Evolutionary conservation across 2,329 filamentous ascomycete genomes (phyloP).

Genomic region (Bertia moriformis): DNA sequence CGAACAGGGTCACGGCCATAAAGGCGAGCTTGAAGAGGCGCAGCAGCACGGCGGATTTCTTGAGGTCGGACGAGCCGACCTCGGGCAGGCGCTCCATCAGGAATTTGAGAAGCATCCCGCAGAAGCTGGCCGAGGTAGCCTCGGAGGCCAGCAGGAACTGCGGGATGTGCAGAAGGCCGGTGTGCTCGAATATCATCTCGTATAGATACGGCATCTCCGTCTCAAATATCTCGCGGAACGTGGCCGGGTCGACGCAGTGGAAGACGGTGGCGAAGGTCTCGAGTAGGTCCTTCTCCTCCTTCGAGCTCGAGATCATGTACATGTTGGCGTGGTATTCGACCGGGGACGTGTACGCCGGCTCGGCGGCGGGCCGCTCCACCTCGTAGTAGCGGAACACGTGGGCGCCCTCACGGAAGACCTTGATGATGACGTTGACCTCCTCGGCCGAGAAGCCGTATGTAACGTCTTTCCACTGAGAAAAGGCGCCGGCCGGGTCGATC

Average conservation of each 20-base stretch:
- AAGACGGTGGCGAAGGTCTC: slow-evolving; percentile 98
- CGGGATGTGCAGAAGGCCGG: slow-evolving; percentile 80
- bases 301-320: slow-evolving; percentile 83
- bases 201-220: slow-evolving; percentile 93
- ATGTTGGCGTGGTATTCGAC: slow-evolving; percentile 89
- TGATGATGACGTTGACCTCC: slow-evolving; percentile 90
- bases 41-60: slow-evolving; percentile 81
- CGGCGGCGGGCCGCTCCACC: slow-evolving; percentile 62
- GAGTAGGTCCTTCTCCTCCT: slow-evolving; percentile 92
- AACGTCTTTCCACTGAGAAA: slow-evolving; percentile 85
- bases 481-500: slow-evolving; percentile 66
- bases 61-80: slow-evolving; percentile 80
- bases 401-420: slow-evolving; percentile 89
- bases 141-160: slow-evolving; percentile 97
- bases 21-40: slow-evolving; percentile 95
- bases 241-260: slow-evolving; percentile 93
- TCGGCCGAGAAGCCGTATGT: slow-evolving; percentile 94
- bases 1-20: slow-evolving; percentile 96
- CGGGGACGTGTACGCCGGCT: slow-evolving; percentile 63
- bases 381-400: slow-evolving; percentile 95
- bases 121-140: slow-evolving; percentile 91
- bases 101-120: slow-evolving; percentile 93
- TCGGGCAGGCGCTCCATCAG: slow-evolving; percentile 93
- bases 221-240: slow-evolving; percentile 96
- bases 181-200: slow-evolving; percentile 95